phyloP scores from a whole-genome alignment of 1,284 basidiomycete genomes.

The Ganoderma leucocontextum region DNA sequence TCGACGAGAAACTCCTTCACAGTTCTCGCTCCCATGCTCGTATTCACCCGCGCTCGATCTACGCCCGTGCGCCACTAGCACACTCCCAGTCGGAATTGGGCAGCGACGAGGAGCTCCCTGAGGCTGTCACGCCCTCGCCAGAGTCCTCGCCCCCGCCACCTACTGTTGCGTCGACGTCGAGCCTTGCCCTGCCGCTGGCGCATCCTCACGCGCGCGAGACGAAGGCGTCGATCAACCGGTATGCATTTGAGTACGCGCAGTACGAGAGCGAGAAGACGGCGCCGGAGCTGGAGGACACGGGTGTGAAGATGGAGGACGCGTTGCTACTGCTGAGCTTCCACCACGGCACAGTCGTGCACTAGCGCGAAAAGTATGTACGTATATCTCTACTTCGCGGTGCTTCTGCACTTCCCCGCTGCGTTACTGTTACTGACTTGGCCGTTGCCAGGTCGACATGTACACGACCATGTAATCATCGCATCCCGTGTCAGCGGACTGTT shows the following conservation, averaged over 20 bases:
- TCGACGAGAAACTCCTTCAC: conserved; percentile 26
- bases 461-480: conserved; percentile 8
- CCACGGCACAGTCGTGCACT: conserved; percentile 62
- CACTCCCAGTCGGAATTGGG: conserved; percentile 56
- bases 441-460: conserved; percentile 15
- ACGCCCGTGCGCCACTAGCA: conserved; percentile 34
- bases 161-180: conserved; percentile 31
- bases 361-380: conserved; percentile 36
- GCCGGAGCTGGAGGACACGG: conserved; percentile 41
- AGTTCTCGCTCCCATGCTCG: not conserved
- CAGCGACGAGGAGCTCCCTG: conserved; percentile 70
- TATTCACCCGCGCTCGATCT: conserved; percentile 31
- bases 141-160: conserved; percentile 58
- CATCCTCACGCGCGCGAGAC: conserved; percentile 33
- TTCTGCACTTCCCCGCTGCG: not conserved
- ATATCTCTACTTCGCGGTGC: not conserved
- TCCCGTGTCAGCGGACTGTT: not conserved
- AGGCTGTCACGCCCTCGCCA: conserved; percentile 75
- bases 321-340: conserved; percentile 75
- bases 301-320: conserved; percentile 69
- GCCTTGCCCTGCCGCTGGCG: conserved; percentile 29
- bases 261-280: conserved; percentile 39
- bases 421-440: not conserved
- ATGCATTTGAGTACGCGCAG: conserved; percentile 40
- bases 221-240: conserved; percentile 38